Conservation (phyloP, 139 green algal species). For the Diplosphaera chodatii region DNA sequence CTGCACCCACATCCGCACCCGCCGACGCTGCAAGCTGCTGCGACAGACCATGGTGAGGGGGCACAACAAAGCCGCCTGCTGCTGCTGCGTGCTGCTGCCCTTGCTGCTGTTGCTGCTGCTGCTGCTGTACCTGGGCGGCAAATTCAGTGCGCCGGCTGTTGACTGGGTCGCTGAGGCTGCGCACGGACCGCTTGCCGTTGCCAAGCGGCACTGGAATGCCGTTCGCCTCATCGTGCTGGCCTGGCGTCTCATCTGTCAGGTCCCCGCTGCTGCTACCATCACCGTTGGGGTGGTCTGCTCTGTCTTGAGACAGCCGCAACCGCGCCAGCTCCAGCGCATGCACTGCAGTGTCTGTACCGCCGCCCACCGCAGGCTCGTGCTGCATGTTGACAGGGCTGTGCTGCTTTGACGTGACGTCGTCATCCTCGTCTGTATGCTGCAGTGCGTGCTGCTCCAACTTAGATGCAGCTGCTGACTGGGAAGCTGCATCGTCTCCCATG, state of each 20-base stretch:
- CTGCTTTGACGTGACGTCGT: background rate
- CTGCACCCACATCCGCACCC: background rate
- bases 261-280: no score
- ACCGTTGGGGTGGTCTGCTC: background rate
- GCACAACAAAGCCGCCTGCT: no score
- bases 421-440: background rate
- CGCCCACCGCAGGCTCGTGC: background rate
- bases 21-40: background rate
- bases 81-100: background rate
- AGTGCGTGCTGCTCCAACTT: background rate
- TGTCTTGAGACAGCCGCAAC: conserved; percentile 3
- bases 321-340: background rate
- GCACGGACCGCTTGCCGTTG: background rate
- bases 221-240: background rate
- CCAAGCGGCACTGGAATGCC: background rate
- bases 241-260: background rate
- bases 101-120: background rate
- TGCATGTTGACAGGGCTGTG: background rate
- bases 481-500: background rate
- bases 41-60: no score
- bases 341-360: background rate
- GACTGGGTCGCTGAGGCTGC: background rate
- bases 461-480: background rate
- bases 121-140: background rate
- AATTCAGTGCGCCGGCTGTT: background rate